Percentiles rank a stretch among this genome's conserved stretches.
Evolutionary conservation across 129 eudicot species (phyloP).

Genomic region (Escallonia rubra): DNA sequence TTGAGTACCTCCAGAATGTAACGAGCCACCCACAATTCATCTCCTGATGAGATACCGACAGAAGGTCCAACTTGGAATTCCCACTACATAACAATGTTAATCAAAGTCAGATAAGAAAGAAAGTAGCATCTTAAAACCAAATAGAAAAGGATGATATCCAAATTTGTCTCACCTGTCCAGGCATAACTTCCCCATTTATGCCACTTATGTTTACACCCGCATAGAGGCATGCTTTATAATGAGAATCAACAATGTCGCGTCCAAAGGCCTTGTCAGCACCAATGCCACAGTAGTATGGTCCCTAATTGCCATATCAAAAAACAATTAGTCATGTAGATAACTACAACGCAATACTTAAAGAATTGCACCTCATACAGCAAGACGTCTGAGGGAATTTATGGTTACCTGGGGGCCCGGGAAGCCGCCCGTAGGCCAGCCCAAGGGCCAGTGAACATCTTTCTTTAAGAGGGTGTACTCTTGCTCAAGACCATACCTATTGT

Average conservation of each 20-base stretch:
- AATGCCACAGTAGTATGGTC: constrained; percentile 88
- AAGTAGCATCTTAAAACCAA: background rate
- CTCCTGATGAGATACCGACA: constrained; percentile 89
- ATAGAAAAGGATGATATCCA: background rate
- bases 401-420: constrained; percentile 84
- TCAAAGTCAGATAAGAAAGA: background rate
- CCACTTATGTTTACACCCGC: constrained; percentile 88
- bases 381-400: background rate
- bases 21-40: constrained; percentile 91
- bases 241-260: constrained; percentile 80
- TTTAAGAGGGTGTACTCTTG: constrained; percentile 86
- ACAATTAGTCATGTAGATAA: background rate
- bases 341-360: background rate
- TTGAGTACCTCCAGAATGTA: constrained; percentile 82
- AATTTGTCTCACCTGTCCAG: constrained; percentile 59
- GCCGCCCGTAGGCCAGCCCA: constrained; percentile 88
- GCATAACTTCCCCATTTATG: constrained; percentile 94
- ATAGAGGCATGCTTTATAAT: constrained; percentile 82
- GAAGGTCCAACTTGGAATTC: constrained; percentile 95
- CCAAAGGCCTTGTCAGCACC: constrained; percentile 94
- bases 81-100: constrained; percentile 46
- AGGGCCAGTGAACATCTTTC: constrained; percentile 70
- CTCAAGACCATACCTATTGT: constrained; percentile 76
- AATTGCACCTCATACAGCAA: too few relatives aligned
- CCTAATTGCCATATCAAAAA: constrained; percentile 37